phyloP scores from a whole-genome alignment of 2,329 filamentous ascomycete genomes.

The Bimuria novae-zelandiae region DNA sequence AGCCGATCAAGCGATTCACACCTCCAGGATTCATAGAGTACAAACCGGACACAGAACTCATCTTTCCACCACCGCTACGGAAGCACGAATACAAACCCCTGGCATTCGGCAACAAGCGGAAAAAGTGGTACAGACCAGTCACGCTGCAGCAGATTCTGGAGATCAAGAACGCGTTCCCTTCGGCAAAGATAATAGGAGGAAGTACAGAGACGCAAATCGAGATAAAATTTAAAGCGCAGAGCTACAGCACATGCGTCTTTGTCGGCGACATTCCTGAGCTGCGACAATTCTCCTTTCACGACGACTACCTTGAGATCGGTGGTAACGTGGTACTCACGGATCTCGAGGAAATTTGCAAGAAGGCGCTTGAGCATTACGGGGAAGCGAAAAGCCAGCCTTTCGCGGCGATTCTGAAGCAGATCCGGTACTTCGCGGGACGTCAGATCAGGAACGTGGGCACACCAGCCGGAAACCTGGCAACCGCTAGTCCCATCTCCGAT shows the following conservation, averaged over 20 bases:
- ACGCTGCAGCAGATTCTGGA: conserved; percentile 86
- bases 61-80: conserved; percentile 84
- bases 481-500: conserved; percentile 94
- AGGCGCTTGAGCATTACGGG: conserved; percentile 82
- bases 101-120: conserved; percentile 90
- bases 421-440: conserved; percentile 90
- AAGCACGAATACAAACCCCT: conserved; percentile 82
- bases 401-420: conserved; percentile 87
- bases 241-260: conserved; percentile 87
- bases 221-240: conserved; percentile 94
- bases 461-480: conserved; percentile 90
- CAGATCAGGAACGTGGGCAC: conserved; percentile 99
- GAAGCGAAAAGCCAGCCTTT: conserved; percentile 75
- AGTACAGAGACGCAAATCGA: conserved; percentile 98
- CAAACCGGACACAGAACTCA: conserved; percentile 89
- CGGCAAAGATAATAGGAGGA: conserved; percentile 91
- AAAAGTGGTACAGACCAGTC: conserved; percentile 89
- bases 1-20: conserved; percentile 68
- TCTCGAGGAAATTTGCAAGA: conserved; percentile 79
- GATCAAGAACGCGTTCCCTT: conserved; percentile 84
- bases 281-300: conserved; percentile 76
- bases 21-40: conserved; percentile 93
- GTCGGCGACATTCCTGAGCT: conserved; percentile 93
- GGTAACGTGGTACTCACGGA: conserved; percentile 93
- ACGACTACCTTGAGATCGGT: conserved; percentile 86